A percentile compares a stretch with the other conserved stretches of the same genome.
Conservation (phyloP, 257 asterid genomes). For the Forsythia viridissima region DNA sequence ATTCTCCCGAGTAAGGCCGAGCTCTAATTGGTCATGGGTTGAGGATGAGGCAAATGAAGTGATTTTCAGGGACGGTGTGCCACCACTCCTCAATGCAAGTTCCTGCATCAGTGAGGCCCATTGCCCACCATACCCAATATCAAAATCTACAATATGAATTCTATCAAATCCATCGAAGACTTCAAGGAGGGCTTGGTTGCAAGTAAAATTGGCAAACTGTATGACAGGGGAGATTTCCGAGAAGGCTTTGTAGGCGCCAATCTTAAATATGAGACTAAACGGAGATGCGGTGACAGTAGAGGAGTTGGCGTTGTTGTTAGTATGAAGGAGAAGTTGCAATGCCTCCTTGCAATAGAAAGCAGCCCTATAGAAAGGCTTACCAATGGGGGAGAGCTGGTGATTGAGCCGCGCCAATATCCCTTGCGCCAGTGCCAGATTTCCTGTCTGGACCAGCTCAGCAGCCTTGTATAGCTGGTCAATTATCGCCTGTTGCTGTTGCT, state of each 20-base stretch:
- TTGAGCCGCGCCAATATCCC: slow-evolving; percentile 99
- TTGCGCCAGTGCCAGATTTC: slow-evolving; percentile 91
- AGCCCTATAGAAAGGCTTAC: slow-evolving; percentile 92
- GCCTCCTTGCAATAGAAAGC: slow-evolving; percentile 93
- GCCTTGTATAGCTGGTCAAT: slow-evolving; percentile 83
- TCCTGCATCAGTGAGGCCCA: slow-evolving; percentile 99
- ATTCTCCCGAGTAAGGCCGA: slow-evolving; percentile 75
- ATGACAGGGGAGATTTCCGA: slow-evolving; percentile 89
- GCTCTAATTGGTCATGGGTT: slow-evolving; percentile 76
- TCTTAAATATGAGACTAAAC: slow-evolving; percentile 68
- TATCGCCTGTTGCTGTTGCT: slow-evolving; percentile 64
- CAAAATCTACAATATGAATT: slow-evolving; percentile 84
- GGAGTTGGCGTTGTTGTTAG: slow-evolving; percentile 26
- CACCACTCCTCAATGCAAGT: slow-evolving; percentile 65
- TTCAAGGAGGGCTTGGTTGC: slow-evolving; percentile 93
- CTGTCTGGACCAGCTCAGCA: slow-evolving; percentile 82
- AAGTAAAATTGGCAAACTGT: slow-evolving; percentile 80
- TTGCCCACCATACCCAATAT: slow-evolving; percentile 88
- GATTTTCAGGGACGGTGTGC: slow-evolving; percentile 62
- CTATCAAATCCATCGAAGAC: slow-evolving; percentile 65
- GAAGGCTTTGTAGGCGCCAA: slow-evolving; percentile 84
- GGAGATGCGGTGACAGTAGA: slow-evolving; percentile 45
- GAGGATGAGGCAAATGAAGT: slow-evolving; percentile 76
- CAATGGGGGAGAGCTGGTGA: slow-evolving; percentile 95
- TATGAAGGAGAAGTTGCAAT: slow-evolving; percentile 57